Percentiles rank a stretch among this genome's conserved stretches.
phyloP scores from a whole-genome alignment of 169 alveolate species.

The Eimeria praecox region DNA sequence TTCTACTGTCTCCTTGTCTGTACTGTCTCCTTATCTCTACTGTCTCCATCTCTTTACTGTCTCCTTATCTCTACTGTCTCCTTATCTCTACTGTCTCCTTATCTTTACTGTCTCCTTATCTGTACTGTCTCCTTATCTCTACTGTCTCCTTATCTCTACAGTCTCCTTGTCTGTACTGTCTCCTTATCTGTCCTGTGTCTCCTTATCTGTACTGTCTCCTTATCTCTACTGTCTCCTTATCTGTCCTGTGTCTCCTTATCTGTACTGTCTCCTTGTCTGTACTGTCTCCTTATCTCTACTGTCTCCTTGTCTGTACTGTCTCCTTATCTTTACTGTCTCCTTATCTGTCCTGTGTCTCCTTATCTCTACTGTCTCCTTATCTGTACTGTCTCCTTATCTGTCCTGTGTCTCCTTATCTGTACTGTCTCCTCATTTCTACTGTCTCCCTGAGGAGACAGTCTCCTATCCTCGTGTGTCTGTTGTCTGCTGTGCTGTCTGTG shows the following conservation, averaged over 20 bases:
- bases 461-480: neutral
- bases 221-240: neutral
- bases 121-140: neutral
- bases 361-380: neutral
- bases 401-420: neutral
- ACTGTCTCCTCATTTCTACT: neutral
- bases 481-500: neutral
- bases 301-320: too few relatives aligned
- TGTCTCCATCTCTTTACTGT: neutral
- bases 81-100: neutral
- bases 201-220: neutral
- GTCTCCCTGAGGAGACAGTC: neutral
- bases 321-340: neutral
- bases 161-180: neutral
- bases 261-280: neutral
- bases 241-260: neutral
- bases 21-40: neutral
- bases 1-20: too few relatives aligned
- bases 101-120: neutral
- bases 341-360: neutral
- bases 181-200: neutral
- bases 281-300: neutral
- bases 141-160: too few relatives aligned
- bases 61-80: neutral
- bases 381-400: neutral